These are phyloP conservation scores for Xylariaceae sp. DNA, from an alignment of 2,329 filamentous ascomycete genomes.

Conservation along the genomic window DNA sequence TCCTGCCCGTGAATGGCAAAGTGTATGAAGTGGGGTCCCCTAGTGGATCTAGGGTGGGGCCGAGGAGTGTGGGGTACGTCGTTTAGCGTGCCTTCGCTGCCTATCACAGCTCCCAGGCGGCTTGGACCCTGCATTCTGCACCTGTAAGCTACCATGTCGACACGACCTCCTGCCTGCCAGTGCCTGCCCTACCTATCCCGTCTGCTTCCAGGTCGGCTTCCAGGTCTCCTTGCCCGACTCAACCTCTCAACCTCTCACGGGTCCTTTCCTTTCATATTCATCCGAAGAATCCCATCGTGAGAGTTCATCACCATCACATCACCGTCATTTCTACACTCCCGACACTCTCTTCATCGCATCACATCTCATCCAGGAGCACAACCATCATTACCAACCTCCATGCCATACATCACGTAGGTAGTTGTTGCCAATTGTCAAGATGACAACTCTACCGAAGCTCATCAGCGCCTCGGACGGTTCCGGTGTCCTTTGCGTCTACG, in stretches of 20 bases:
- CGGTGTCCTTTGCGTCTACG: conserved; percentile 43
- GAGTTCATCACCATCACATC: not conserved
- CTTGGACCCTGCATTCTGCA: not conserved
- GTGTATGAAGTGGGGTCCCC: not conserved
- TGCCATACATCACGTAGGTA: too few relatives aligned
- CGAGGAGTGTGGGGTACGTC: not conserved
- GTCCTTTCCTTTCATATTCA: not conserved
- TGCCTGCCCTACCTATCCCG: not conserved
- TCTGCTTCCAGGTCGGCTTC: too few relatives aligned
- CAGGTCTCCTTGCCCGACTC: too few relatives aligned
- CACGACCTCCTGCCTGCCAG: not conserved
- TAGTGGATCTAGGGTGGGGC: not conserved
- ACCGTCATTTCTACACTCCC: not conserved
- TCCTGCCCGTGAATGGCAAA: not conserved
- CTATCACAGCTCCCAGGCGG: not conserved
- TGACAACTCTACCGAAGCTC: conserved; percentile 19
- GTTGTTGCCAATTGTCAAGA: not conserved
- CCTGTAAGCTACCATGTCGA: not conserved
- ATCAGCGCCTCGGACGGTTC: conserved; percentile 28
- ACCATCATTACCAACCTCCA: not conserved
- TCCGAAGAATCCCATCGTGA: not conserved
- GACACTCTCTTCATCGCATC: not conserved
- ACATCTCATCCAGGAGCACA: not conserved
- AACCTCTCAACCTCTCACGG: not conserved
- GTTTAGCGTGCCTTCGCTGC: not conserved